Base-by-base conservation (phyloP, 352 stramenopile species). In the Phytophthora foliorum region DNA sequence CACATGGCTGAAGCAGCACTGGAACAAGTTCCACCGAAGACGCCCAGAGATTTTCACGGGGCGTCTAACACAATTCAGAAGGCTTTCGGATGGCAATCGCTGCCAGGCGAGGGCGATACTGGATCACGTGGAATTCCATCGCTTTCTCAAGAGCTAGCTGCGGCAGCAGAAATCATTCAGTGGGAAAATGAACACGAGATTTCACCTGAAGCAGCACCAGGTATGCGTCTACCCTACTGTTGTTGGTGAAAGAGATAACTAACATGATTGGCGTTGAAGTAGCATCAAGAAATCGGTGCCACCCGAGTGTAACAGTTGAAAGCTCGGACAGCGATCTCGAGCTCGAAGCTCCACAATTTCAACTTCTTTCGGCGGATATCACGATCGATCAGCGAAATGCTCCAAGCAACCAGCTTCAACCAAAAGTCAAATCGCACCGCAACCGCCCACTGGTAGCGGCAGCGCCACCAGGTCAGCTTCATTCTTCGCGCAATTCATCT, bases 141-240 rank as follows among this genome's bases (percentile, higher is more conserved):
- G 4, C 63, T 85, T 22, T 76, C 70, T 16, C 71, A 81, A 62
- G 79, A 88, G 21, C 29, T 86, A 3, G 67, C 67, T 25, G 74
- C 74, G 29, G 79, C 71, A 2, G 75, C 75, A 29, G 74, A 84
- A 60, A 74, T 86, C 16, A 70, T 81, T 60, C 69, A 74, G 48
- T 86, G 78, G 74, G 79, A 84, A 55, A 61, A 74, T 19, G 59
- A 86, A 25, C 71, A 84, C 51, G 57, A 78, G 70, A 11, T 50
- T 57, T 39, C 31, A 24, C 16, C 36, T 17, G 57, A 63, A 48
- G 7, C 46, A 48, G 7, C 46, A 39, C 8, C 57, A 54, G 42
- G 64, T 67, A 61, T 6, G 27, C 10, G 11, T 16, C 39, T 29
- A 13, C 27, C 17, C 27, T 7, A 17, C 19, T 39, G 32, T n/a